Base-by-base conservation (phyloP, 441 rosid genomes). In the Pelargonium citronellum region DNA sequence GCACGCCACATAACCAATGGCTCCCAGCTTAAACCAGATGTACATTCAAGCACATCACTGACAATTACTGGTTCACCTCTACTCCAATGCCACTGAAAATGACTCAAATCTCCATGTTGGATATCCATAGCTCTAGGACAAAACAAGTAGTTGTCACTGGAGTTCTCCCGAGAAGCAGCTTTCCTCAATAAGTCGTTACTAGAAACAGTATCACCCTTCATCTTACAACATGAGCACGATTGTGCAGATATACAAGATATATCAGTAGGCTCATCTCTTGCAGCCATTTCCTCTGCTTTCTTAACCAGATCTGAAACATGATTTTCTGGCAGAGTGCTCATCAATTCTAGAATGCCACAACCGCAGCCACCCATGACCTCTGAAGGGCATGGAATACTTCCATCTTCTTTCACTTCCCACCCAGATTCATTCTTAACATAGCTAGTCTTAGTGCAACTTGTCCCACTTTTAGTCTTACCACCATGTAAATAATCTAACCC, bases 1-100 rank as follows among this genome's bases (percentile, higher is more conserved):
- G 94, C 98, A 75, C 96, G 96, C 86, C 86, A 86, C 95, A 90
- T 87, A 71, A 92, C 96, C 87, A 83, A 75, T 67, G 98, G 98
- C 69, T 91, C 98, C 98, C 98, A 91, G 81, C 98, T 92, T 75
- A 92, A 81, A 3, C 96, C 97, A 80, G 82, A 71, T 30, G 85
- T 80, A 75, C 79, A 86, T 71, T 89, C 88, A 74, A 91, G 94
- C 61, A 85, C 96, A 79, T 88, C 80, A 53, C 85, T 83, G 66
- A 91, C 94, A 73, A 92, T 58, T 69, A 91, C 92, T 65, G 97
- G 98, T 84, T 92, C 88, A 3, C 91, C 94, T 72, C 77, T 91
- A 69, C 72, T 80, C 98, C 98, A 92, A 10, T 92, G 98, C 69
- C 55, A 76, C 78, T 85, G 97, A 77, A 92, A 92, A 83, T 91